These are phyloP conservation scores for Sporobolus alterniflorus DNA, from an alignment of 202 grass and related monocot species.

Conservation along the genomic window DNA sequence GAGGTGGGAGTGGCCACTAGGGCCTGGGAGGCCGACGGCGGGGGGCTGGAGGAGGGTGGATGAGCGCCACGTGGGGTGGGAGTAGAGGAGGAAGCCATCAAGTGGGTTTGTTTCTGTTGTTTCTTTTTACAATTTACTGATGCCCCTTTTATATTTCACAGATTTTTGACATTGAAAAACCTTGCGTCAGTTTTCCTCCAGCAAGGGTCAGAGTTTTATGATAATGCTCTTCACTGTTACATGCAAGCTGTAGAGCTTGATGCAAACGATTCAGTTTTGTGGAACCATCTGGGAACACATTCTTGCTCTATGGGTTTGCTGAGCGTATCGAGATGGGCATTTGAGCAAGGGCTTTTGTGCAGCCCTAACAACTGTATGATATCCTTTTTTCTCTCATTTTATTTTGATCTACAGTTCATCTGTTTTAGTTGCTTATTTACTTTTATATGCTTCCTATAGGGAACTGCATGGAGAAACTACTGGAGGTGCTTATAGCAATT, in stretches of 20 bases:
- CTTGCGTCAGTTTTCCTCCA: conserved; percentile 87
- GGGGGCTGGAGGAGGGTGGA: too few species aligned
- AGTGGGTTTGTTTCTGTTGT: too few species aligned
- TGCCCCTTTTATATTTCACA: conserved; percentile 43
- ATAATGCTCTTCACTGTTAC: conserved; percentile 94
- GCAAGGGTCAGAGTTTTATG: conserved; percentile 70
- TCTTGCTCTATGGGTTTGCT: conserved; percentile 91
- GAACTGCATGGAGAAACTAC: conserved; percentile 98
- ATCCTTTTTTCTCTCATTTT: conserved; percentile 32
- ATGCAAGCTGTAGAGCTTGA: conserved; percentile 96
- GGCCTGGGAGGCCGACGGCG: too few species aligned
- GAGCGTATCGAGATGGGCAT: conserved; percentile 90
- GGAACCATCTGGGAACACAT: conserved; percentile 95
- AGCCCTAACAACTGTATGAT: conserved; percentile 96
- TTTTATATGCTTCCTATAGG: conserved; percentile 50
- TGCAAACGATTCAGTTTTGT: conserved; percentile 88
- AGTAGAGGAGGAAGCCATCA: too few species aligned
- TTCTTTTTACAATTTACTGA: too few species aligned
- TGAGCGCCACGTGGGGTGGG: too few species aligned
- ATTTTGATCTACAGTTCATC: conserved; percentile 24
- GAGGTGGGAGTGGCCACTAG: too few species aligned
- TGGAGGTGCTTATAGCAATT: conserved; percentile 94
- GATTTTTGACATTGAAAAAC: conserved; percentile 97
- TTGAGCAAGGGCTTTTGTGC: conserved; percentile 94
- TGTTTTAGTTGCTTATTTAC: conserved; percentile 25